Conservation (phyloP, 805 yeast species). For the Nakazawaea laoshanensis region DNA sequence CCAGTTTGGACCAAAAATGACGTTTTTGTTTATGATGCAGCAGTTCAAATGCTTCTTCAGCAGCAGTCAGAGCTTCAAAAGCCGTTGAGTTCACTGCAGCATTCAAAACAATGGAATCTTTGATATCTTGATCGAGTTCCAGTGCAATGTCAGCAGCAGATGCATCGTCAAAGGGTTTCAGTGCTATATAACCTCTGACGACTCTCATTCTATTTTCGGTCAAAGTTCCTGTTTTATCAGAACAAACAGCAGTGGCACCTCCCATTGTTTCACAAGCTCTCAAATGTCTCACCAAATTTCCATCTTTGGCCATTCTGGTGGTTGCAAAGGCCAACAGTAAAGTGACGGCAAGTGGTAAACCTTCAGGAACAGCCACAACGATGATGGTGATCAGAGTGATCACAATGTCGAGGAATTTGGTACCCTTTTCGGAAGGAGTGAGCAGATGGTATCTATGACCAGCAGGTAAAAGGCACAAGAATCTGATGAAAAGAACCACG, state of each 20-base stretch:
- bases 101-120: constrained; percentile 44
- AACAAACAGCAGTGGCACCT: constrained; percentile 93
- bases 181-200: constrained; percentile 67
- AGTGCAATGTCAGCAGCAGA: constrained; percentile 13
- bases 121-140: too few relatives aligned
- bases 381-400: constrained; percentile 89
- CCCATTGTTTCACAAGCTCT: constrained; percentile 98
- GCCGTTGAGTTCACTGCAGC: constrained; percentile 82
- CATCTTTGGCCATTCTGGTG: constrained; percentile 94
- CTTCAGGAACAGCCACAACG: constrained; percentile 99
- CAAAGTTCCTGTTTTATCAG: constrained; percentile 95
- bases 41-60: constrained; percentile 14
- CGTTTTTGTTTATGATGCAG: too few relatives aligned
- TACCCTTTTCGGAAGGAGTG: constrained; percentile 70
- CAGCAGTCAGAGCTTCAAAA: constrained; percentile 56
- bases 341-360: constrained; percentile 95
- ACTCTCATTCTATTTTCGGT: constrained; percentile 93
- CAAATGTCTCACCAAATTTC: constrained; percentile 88
- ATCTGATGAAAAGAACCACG: constrained; percentile 69
- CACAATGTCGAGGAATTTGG: constrained; percentile 72
- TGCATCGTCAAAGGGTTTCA: constrained; percentile 44
- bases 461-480: constrained; percentile 51
- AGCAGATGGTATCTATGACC: constrained; percentile 35
- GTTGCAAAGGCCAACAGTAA: constrained; percentile 96
- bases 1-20: too few relatives aligned